Evolutionary conservation across 371 early-diverging fungal genomes (phyloP), one percentile per base, ranked within the genome.

Genomic region (Dichotomocladium elegans): DNA sequence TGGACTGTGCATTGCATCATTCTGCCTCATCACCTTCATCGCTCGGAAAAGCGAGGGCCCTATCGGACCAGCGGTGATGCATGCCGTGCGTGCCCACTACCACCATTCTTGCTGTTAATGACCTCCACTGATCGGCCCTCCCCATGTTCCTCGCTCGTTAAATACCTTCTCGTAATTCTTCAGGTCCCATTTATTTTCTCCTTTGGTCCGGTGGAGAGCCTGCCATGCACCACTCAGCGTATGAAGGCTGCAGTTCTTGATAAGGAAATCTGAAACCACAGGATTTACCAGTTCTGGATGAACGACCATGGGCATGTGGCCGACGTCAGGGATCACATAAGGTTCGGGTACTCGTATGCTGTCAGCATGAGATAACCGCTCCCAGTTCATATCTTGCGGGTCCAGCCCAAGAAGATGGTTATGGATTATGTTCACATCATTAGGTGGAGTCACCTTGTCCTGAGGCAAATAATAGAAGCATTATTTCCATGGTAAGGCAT

Each of bases 151-250:
- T n/a, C n/a, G n/a, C n/a, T n/a, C n/a, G n/a, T n/a, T n/a, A n/a
- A n/a, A n/a, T n/a, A 80, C 81, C 79, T 87, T 87, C 55, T 75
- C 85, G 46, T 79, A 83, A 28, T 86, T 86, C 60, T 85, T 86
- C 25, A 84, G 55, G 59, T 83, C 80, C 86, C 87, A 85, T 40
- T 87, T 87, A 48, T 82, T 80, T 40, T 83, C 83, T 27, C 74
- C 74, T 49, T 76, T 70, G 2, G 78, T 79, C 53, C 77, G 77
- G 53, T 71, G 63, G 9, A 79, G 51, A 14, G 81, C 77, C 49
- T 84, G 85, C 85, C 81, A 84, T 25, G 79, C 74, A 9, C 82
- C 80, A 55, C 80, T 80, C 47, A 84, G 52, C 0, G 81, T 81
- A 9, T 74, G 64, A 37, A 85, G 55, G 5, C 78, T 79, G 49